Conservation (phyloP, 2,329 filamentous ascomycete genomes). For the Venturiaceae sp. region DNA sequence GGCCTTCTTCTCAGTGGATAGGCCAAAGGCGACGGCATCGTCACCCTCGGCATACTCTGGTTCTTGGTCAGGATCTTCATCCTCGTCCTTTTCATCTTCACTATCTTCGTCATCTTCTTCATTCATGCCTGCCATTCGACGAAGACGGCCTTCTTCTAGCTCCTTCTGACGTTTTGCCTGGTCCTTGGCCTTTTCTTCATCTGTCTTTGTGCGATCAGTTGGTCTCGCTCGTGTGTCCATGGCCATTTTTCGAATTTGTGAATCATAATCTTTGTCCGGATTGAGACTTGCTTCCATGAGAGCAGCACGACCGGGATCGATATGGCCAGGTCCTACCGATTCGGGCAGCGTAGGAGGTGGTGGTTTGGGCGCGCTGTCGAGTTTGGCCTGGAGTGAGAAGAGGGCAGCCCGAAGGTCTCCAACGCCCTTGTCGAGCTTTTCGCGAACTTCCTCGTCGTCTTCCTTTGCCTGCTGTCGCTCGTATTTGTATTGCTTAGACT, state of each 20-base stretch:
- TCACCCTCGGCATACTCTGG: slow-evolving; percentile 31
- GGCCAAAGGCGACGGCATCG: slow-evolving; percentile 52
- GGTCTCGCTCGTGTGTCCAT: slow-evolving; percentile 79
- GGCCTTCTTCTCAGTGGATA: slow-evolving; percentile 52
- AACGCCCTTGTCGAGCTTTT: slow-evolving; percentile 76
- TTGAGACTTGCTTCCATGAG: slow-evolving; percentile 52
- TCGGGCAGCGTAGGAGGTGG: slow-evolving; percentile 19
- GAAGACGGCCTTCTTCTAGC: slow-evolving; percentile 72
- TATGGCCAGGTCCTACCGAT: slow-evolving; percentile 24
- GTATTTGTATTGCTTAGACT: slow-evolving; percentile 92
- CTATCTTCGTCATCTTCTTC: slow-evolving; percentile 53
- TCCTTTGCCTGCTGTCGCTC: slow-evolving; percentile 89
- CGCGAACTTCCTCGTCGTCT: slow-evolving; percentile 79
- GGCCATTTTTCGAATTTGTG: slow-evolving; percentile 69
- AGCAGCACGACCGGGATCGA: slow-evolving; percentile 53
- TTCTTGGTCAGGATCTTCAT: slow-evolving; percentile 19
- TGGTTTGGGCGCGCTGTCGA: slow-evolving; percentile 10
- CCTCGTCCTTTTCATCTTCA: slow-evolving; percentile 18
- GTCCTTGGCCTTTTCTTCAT: slow-evolving; percentile 72
- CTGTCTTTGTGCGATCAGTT: slow-evolving; percentile 80
- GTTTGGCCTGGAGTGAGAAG: slow-evolving; percentile 32
- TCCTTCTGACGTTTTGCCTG: slow-evolving; percentile 68
- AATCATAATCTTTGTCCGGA: slow-evolving; percentile 81
- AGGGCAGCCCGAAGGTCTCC: slow-evolving; percentile 66
- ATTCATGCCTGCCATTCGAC: slow-evolving; percentile 80